Conservation (phyloP, 345 rosid genomes). For the Moricandia moricandioides region DNA sequence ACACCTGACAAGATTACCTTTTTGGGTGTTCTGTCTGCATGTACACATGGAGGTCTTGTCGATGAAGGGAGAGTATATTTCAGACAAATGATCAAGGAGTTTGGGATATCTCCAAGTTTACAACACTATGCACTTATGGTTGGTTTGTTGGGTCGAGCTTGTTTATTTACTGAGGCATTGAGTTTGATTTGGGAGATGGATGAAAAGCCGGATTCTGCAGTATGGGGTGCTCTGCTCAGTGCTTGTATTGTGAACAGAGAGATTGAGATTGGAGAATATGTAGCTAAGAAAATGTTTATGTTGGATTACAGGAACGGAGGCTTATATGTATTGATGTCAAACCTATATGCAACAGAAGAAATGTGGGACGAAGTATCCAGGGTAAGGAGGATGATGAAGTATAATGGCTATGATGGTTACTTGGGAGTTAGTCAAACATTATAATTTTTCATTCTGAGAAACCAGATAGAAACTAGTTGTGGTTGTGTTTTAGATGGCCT, state of each 20-base stretch:
- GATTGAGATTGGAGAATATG: conserved; percentile 66
- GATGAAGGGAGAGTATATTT: conserved; percentile 63
- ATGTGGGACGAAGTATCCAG: conserved; percentile 76
- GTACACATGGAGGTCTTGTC: conserved; percentile 65
- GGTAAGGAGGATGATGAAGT: conserved; percentile 74
- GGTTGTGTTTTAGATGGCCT: neutral
- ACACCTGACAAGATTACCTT: conserved; percentile 77
- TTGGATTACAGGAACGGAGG: conserved; percentile 69
- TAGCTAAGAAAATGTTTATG: conserved; percentile 68
- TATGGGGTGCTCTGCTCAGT: conserved; percentile 78
- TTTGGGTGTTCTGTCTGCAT: conserved; percentile 71
- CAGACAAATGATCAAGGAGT: conserved; percentile 54
- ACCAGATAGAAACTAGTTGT: neutral
- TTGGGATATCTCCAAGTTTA: conserved; percentile 50
- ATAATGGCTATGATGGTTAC: conserved; percentile 68
- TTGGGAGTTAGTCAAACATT: conserved; percentile 57
- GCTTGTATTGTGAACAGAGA: conserved; percentile 66
- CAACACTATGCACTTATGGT: conserved; percentile 78
- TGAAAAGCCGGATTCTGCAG: conserved; percentile 62
- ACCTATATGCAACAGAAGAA: conserved; percentile 66
- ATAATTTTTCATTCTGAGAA: neutral
- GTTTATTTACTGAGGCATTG: conserved; percentile 63
- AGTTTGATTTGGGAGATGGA: conserved; percentile 47
- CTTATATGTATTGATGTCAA: conserved; percentile 79
- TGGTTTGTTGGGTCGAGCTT: conserved; percentile 61